Conservation (phyloP, 1,284 basidiomycete genomes). For the Volvariella surrecta region DNA sequence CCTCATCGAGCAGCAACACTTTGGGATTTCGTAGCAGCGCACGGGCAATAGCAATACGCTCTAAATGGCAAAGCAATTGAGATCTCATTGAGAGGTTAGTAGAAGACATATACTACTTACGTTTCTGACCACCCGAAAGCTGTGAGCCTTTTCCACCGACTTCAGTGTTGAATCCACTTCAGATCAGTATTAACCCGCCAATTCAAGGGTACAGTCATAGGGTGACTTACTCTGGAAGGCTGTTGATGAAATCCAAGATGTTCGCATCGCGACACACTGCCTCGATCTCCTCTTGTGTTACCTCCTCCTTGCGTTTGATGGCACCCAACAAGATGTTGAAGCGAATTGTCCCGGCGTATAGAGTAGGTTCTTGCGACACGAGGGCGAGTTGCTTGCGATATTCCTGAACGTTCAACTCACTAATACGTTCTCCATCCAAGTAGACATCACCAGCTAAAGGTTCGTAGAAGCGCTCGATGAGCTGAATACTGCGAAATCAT, state of each 20-base stretch:
- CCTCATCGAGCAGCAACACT: constrained; percentile 81
- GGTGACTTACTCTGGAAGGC: constrained; percentile 66
- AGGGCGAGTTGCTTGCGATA: constrained; percentile 81
- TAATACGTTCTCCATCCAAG: constrained; percentile 13
- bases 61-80: constrained; percentile 25
- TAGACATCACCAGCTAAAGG: constrained; percentile 26
- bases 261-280: constrained; percentile 79
- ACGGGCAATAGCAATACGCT: constrained; percentile 95
- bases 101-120: constrained; percentile 31
- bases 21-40: constrained; percentile 93
- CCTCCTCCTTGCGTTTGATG: constrained; percentile 69
- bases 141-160: constrained; percentile 93
- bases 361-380: constrained; percentile 86
- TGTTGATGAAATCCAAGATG: constrained; percentile 86
- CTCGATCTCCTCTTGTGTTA: constrained; percentile 86
- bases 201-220: background rate
- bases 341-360: constrained; percentile 82
- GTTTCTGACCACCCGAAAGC: constrained; percentile 89
- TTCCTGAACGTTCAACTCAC: constrained; percentile 71
- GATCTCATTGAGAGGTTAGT: constrained; percentile 1
- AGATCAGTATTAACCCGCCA: constrained; percentile 9
- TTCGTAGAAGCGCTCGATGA: too few species aligned
- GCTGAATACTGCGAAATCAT: constrained; percentile 1
- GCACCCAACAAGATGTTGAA: constrained; percentile 90
- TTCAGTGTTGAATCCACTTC: constrained; percentile 80